Percentiles rank a stretch among this genome's conserved stretches.
Conservation (phyloP, 441 rosid genomes). For the Eugenia klotzschiana region DNA sequence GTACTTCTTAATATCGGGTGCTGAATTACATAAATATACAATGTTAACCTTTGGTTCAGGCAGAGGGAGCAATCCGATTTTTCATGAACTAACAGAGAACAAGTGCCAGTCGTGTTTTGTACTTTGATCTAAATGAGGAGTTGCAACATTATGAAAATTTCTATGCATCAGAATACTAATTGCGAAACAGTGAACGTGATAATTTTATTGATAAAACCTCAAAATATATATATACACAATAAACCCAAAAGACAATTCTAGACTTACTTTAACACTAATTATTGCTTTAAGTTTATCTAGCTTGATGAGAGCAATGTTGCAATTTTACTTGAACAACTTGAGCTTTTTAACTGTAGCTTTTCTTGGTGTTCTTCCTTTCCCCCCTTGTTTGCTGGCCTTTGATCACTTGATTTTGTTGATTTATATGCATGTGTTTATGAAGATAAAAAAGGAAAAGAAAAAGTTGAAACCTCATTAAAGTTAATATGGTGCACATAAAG, state of each 20-base stretch:
- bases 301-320: not conserved
- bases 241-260: too few relatives aligned
- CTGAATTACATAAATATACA: not conserved
- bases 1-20: not conserved
- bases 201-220: too few relatives aligned
- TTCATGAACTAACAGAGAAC: not conserved
- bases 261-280: not conserved
- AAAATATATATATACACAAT: too few relatives aligned
- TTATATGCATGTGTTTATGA: not conserved
- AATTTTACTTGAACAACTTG: not conserved
- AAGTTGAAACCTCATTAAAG: not conserved
- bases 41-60: not conserved
- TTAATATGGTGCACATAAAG: not conserved
- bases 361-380: not conserved
- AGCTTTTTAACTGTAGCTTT: not conserved
- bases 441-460: not conserved
- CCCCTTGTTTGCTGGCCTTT: not conserved
- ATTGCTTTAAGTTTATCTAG: not conserved
- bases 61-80: not conserved
- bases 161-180: not conserved
- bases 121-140: not conserved
- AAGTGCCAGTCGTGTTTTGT: not conserved
- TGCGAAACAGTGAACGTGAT: too few relatives aligned
- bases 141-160: not conserved
- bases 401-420: not conserved